Conservation (phyloP, 202 grass and related monocot species). For the Zoysia matrella region DNA sequence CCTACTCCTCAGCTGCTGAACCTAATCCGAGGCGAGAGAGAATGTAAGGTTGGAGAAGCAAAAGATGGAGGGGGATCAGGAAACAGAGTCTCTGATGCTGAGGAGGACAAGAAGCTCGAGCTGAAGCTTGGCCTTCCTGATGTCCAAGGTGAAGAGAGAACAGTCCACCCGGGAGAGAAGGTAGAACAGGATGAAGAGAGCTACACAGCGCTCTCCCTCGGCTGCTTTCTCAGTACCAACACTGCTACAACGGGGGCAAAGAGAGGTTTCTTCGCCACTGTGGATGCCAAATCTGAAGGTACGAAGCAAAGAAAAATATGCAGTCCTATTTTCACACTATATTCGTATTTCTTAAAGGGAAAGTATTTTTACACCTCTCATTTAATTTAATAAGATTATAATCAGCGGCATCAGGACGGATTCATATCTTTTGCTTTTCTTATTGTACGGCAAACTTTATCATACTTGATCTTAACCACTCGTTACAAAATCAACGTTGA, state of each 20-base stretch:
- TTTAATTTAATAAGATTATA: constrained; percentile 16
- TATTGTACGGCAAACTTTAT: too few relatives aligned
- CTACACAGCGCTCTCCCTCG: constrained; percentile 52
- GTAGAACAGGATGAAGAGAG: constrained; percentile 40
- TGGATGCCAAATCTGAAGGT: constrained; percentile 68
- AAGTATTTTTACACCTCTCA: not conserved
- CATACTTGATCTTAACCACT: too few relatives aligned
- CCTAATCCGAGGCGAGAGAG: constrained; percentile 71
- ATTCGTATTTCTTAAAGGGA: not conserved
- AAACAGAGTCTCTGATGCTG: constrained; percentile 26
- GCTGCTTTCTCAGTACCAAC: constrained; percentile 41
- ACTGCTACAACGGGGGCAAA: constrained; percentile 51
- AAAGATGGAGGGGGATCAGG: constrained; percentile 17
- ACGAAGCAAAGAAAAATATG: constrained; percentile 12
- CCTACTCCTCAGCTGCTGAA: constrained; percentile 61
- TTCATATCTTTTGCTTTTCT: too few relatives aligned
- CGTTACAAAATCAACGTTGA: too few relatives aligned
- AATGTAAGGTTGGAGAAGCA: constrained; percentile 46
- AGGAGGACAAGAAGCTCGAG: constrained; percentile 66
- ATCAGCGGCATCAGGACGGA: constrained; percentile 3
- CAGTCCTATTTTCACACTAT: not conserved
- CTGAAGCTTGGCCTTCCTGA: constrained; percentile 81
- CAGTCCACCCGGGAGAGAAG: constrained; percentile 10
- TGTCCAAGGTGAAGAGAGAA: constrained; percentile 8
- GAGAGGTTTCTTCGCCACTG: constrained; percentile 58